Base-by-base conservation (phyloP, 805 yeast species). In the Candida hungchunana region DNA sequence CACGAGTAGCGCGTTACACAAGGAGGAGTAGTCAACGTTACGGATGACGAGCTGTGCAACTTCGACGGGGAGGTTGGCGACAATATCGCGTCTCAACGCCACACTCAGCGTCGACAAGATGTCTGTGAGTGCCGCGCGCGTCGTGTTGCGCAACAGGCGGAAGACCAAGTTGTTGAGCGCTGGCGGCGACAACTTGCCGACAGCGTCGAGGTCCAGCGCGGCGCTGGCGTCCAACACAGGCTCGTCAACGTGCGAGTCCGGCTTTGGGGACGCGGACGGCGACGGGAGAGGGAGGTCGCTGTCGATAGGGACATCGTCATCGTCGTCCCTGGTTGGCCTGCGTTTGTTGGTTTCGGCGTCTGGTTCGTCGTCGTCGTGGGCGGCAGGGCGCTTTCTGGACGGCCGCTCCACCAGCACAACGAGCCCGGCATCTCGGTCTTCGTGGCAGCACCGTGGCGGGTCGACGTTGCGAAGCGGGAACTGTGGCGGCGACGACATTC, bases 11-110 rank as follows among this genome's bases (percentile, higher is more conserved):
- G 82, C 73, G 8, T 71, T 66, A 24, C 78, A 63, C 17, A 93
- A 66, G 4, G 89, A 75, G 29, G 63, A 52, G 44, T 73, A 71
- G 51, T 85, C 89, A 39, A 90, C 64, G 39, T 75, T 70, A 3
- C 71, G 62, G 34, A 93, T 64, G 8, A 93, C 77, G 30, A 76
- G 72, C 46, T 74, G 64, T 2, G 85, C 61, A 9, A 93, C 66
- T 53, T 93, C 97, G 0, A 74, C 51, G 0, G 98, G 98, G 20
- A 93, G 62, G 31, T 71, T 62, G 10, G 77, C 55, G 8, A 90
- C 56, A 26, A 93, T 60, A 51, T 93, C 97, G 51, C 90, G 74
- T 46, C 77, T 74, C 51, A 93, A 68, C 9, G 77, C 70, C 6
- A 62, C 56, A 19, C 69, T 69, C 11, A 85, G 64, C 3, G 71